Base-by-base conservation (phyloP, 2,329 filamentous ascomycete genomes). In the Ascomycota sp. region DNA sequence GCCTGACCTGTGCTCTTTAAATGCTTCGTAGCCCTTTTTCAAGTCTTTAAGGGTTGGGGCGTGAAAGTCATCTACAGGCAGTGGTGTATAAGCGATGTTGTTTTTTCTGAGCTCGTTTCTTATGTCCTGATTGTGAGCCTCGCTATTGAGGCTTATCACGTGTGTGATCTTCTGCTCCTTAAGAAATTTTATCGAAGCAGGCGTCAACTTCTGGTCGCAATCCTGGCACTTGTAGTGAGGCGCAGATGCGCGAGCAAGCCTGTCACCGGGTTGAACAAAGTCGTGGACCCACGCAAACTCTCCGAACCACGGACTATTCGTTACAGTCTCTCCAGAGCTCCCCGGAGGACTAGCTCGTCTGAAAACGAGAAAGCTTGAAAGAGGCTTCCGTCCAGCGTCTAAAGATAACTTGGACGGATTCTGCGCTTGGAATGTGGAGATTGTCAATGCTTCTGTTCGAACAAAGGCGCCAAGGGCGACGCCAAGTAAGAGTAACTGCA, bases 241-340 rank as follows among this genome's bases (percentile, higher is more conserved):
- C 26, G 36, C 25, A 9, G 33, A 35, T 6, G 36, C 35, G 33
- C 36, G 36, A 13, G 36, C 30, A 11, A 37, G 36, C 31, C 10
- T 30, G n/a, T 37, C 30, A 5, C 33, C 33, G 6, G n/a, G 3
- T 7, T 7, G 9, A 10, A 36, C 7, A 24, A 27, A 29, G 10
- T 27, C 32, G 4, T 21, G 25, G 1, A 36, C 35, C 25, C 29
- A 32, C 7, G 16, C 13, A 26, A 36, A 36, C 25, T 21, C 8
- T 6, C 29, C 1, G 9, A 36, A 31, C 11, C 32, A 29, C 4
- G 30, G 30, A 6, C 30, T 24, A 6, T 31, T 2, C 10, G 2
- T 31, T 31, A 25, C 16, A 16, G n/a, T n/a, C n/a, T n/a, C n/a
- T n/a, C n/a, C n/a, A n/a, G n/a, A n/a, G n/a, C n/a, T n/a, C n/a